A percentile compares a stretch with the other conserved stretches of the same genome.
Conservation (phyloP, 331 rosid genomes). For the Malus hybrid region DNA sequence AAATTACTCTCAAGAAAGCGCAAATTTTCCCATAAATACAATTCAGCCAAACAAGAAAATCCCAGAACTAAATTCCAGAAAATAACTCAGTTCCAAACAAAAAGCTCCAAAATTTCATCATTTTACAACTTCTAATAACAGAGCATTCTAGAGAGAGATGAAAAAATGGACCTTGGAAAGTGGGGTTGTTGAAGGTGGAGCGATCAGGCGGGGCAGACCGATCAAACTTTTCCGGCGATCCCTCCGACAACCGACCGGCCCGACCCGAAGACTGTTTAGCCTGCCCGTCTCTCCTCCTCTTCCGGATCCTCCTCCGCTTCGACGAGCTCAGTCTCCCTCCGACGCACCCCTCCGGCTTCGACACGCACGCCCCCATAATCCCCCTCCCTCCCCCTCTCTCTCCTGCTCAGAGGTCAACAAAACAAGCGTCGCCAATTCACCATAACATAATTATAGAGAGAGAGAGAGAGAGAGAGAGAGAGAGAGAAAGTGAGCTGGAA, state of each 20-base stretch:
- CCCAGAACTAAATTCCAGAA: not conserved
- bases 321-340: slow-evolving; percentile 45
- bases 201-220: slow-evolving; percentile 34
- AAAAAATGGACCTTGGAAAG: slow-evolving; percentile 53
- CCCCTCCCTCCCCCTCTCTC: slow-evolving; percentile 5
- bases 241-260: slow-evolving; percentile 31
- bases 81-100: not conserved
- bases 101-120: not conserved
- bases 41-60: not conserved
- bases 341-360: slow-evolving; percentile 58
- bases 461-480: slow-evolving; percentile 15
- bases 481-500: not conserved
- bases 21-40: not conserved
- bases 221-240: slow-evolving; percentile 45
- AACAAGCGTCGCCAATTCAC: not conserved
- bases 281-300: slow-evolving; percentile 39
- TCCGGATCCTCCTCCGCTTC: slow-evolving; percentile 33
- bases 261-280: slow-evolving; percentile 35
- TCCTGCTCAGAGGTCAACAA: slow-evolving; percentile 13
- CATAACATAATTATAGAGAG: slow-evolving; percentile 14
- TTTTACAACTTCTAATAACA: not conserved
- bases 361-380: slow-evolving; percentile 84
- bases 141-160: not conserved
- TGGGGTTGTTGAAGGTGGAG: slow-evolving; percentile 51
- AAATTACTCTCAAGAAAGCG: not conserved